Evolutionary conservation across 257 asterid genomes (phyloP).

Genomic region (Leonotis leonurus): DNA sequence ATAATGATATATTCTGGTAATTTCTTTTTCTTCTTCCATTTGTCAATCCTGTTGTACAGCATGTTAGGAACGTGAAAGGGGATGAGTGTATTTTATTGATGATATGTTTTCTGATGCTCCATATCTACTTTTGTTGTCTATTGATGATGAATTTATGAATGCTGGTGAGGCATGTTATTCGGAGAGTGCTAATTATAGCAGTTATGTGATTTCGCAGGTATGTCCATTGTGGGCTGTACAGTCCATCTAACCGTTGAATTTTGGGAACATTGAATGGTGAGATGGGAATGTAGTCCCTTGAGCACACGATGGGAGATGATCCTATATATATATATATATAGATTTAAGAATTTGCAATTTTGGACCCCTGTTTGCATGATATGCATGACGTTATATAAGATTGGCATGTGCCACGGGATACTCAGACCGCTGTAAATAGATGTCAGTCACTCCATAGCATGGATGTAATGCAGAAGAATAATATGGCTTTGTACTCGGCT

Average conservation of each 20-base stretch:
- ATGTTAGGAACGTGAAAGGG: background rate
- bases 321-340: constrained; percentile 28
- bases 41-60: background rate
- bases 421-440: constrained; percentile 26
- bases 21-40: constrained; percentile 1
- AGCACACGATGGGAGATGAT: constrained; percentile 21
- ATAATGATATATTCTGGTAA: constrained; percentile 21
- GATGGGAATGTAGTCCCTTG: constrained; percentile 28
- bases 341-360: constrained; percentile 35
- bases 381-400: constrained; percentile 23
- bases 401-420: constrained; percentile 7
- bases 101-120: background rate
- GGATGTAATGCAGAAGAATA: constrained; percentile 9
- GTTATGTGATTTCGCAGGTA: constrained; percentile 15
- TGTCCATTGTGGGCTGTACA: background rate
- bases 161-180: background rate
- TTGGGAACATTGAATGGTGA: constrained; percentile 29
- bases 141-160: background rate
- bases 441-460: background rate
- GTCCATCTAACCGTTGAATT: constrained; percentile 24
- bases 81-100: background rate
- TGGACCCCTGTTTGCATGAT: constrained; percentile 38
- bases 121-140: background rate
- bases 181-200: background rate
- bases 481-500: constrained; percentile 11